These are phyloP conservation scores for Carallia brachiata DNA, from an alignment of 345 rosid species.

Conservation along the genomic window DNA sequence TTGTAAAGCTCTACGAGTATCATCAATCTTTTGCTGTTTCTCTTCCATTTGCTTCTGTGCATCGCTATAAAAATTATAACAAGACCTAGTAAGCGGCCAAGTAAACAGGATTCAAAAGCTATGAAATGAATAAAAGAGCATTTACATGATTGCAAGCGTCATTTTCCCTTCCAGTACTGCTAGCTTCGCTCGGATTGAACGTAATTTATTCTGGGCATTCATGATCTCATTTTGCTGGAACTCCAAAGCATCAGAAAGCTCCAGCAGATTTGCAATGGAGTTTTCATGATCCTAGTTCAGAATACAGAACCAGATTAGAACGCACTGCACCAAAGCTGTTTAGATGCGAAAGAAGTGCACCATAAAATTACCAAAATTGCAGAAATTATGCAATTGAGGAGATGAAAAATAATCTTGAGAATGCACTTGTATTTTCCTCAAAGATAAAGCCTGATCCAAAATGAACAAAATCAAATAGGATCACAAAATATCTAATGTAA, in stretches of 20 bases:
- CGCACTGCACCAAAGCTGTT: not conserved
- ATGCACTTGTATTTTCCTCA: too few species aligned
- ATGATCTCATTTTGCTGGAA: conserved; percentile 78
- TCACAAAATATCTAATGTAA: too few species aligned
- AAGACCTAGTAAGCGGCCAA: conserved; percentile 3
- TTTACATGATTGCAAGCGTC: conserved; percentile 72
- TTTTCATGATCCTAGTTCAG: conserved; percentile 37
- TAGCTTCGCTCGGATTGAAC: conserved; percentile 76
- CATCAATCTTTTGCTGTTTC: conserved; percentile 69
- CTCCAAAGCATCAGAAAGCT: conserved; percentile 80
- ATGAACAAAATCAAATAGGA: too few species aligned
- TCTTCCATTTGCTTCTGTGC: conserved; percentile 63
- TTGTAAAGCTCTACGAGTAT: conserved; percentile 58
- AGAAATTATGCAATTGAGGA: conserved; percentile 11
- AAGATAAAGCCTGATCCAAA: too few species aligned
- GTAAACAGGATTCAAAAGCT: conserved; percentile 1
- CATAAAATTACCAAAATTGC: not conserved
- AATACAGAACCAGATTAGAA: conserved; percentile 15
- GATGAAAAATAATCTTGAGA: too few species aligned
- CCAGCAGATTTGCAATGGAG: conserved; percentile 36
- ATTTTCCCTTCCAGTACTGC: conserved; percentile 88
- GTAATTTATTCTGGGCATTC: conserved; percentile 59
- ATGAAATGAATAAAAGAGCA: conserved; percentile 6
- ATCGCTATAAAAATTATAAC: conserved; percentile 44
- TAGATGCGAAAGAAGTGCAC: not conserved